Evolutionary conservation across 345 rosid genomes (phyloP).

Genomic region (Raphanus raphanistrum): DNA sequence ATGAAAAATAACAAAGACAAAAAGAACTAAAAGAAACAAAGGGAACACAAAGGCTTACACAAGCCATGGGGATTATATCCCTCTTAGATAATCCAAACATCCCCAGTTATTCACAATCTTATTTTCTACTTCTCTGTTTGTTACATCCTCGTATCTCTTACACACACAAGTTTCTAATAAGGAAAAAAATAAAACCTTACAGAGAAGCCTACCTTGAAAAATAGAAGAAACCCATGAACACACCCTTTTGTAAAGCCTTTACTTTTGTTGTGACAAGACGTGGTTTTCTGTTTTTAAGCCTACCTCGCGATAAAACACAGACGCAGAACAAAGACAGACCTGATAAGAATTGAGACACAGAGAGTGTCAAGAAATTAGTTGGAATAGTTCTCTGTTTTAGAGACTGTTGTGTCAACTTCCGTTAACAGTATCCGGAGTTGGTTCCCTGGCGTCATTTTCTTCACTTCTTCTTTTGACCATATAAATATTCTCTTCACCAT

Average conservation of each 20-base stretch:
- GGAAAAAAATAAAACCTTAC: neutral
- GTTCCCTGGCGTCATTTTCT: conserved; percentile 60
- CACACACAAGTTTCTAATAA: conserved; percentile 22
- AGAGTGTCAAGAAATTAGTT: conserved; percentile 15
- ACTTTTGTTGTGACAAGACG: conserved; percentile 8
- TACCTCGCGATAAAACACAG: conserved; percentile 4
- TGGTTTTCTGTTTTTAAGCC: neutral
- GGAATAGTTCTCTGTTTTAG: conserved; percentile 22
- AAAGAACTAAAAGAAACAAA: neutral
- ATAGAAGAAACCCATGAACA: conserved; percentile 18
- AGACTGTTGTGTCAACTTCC: conserved; percentile 54
- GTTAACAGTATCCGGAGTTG: conserved; percentile 50
- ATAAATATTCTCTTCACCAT: conserved; percentile 88
- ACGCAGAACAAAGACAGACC: conserved; percentile 6
- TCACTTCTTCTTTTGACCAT: conserved; percentile 77
- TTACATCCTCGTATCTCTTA: conserved; percentile 19
- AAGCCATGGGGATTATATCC: neutral
- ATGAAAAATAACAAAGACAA: neutral
- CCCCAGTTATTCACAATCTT: conserved; percentile 34
- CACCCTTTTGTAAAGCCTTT: conserved; percentile 18
- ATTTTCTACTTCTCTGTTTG: conserved; percentile 11
- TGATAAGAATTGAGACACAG: neutral
- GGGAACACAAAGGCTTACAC: neutral
- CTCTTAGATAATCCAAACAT: neutral
- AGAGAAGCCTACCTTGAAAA: conserved; percentile 2